Conservation (phyloP, 2,329 filamentous ascomycete species). For the Aspergillus vadensis region DNA sequence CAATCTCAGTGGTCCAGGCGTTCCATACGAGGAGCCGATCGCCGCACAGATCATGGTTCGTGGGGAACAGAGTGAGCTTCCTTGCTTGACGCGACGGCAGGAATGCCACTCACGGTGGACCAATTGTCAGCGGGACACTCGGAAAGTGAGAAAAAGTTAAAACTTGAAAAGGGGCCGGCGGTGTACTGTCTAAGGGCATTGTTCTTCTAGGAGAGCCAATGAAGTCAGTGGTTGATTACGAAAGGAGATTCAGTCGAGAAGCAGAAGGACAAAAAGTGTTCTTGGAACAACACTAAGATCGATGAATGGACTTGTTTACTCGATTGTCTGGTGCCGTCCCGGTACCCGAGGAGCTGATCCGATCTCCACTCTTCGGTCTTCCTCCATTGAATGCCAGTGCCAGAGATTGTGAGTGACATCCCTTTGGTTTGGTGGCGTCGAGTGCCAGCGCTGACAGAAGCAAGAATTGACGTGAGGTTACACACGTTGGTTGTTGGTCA, state of each 20-base stretch:
- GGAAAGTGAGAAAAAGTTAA: neutral
- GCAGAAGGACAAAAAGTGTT: neutral
- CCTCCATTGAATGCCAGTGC: neutral
- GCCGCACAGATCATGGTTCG: conserved; percentile 28
- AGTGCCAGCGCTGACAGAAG: neutral
- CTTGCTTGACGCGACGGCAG: conserved; percentile 12
- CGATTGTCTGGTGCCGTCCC: neutral
- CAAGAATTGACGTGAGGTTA: neutral
- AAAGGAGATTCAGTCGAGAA: neutral
- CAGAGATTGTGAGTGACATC: neutral
- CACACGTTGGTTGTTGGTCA: neutral
- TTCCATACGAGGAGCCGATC: conserved; percentile 17
- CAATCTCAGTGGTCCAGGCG: conserved; percentile 14
- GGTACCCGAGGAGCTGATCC: neutral
- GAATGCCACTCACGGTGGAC: conserved; percentile 16
- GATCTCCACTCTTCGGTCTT: neutral
- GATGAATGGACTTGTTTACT: neutral
- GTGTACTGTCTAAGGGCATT: neutral
- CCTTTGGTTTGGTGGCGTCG: neutral
- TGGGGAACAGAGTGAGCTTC: conserved; percentile 16
- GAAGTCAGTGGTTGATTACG: neutral
- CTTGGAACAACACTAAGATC: too few species aligned
- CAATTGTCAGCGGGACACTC: conserved; percentile 13
- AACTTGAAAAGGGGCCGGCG: neutral
- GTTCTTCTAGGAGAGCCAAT: neutral